Conservation (phyloP, 2,329 filamentous ascomycete species). For the Dryadomyces quercus-mongolicae region DNA sequence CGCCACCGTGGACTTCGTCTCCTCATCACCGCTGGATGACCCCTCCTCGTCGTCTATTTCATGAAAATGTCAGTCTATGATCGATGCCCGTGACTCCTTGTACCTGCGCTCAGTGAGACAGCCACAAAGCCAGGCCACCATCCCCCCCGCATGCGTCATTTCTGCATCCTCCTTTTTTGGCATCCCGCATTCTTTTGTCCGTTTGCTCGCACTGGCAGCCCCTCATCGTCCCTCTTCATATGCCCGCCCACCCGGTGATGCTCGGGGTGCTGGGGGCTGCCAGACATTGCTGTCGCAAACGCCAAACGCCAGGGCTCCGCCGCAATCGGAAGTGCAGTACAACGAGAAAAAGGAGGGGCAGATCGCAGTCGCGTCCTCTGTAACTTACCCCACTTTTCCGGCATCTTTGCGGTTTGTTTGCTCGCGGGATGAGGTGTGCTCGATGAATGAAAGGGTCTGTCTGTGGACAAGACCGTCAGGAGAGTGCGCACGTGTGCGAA, state of each 20-base stretch:
- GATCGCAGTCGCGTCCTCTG: background rate
- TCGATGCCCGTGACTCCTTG: background rate
- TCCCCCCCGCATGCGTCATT: no score
- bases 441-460: background rate
- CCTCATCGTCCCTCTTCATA: no score
- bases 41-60: conserved; percentile 24
- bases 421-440: background rate
- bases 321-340: no score
- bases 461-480: background rate
- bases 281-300: no score
- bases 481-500: background rate
- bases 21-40: conserved; percentile 20
- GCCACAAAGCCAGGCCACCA: background rate
- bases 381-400: background rate
- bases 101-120: no score
- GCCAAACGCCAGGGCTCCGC: no score
- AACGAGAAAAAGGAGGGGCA: background rate
- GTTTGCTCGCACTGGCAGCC: no score
- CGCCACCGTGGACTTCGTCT: conserved; percentile 27
- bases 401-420: background rate
- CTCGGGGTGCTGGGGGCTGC: no score
- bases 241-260: no score
- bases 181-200: no score
- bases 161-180: no score
- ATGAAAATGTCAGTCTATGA: background rate